phyloP scores from a whole-genome alignment of 345 rosid genomes.

The Eucalyptus curtisii region DNA sequence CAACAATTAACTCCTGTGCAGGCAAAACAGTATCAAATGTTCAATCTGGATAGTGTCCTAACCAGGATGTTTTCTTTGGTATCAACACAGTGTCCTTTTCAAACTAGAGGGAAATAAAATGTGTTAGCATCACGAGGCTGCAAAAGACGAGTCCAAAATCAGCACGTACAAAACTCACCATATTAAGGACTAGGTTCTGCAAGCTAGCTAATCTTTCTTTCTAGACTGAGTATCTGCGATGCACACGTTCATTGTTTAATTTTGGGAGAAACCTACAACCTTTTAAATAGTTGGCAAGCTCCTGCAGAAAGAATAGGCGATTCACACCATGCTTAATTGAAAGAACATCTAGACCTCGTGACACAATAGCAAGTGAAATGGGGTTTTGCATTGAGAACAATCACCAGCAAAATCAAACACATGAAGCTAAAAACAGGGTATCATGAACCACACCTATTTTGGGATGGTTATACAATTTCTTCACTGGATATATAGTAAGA shows the following conservation, averaged over 20 bases:
- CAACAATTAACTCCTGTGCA: constrained; percentile 35
- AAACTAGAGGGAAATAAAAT: constrained; percentile 30
- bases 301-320: constrained; percentile 1
- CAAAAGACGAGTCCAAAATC: background rate
- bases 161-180: constrained; percentile 8
- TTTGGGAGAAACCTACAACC: constrained; percentile 74
- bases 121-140: background rate
- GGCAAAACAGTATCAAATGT: constrained; percentile 41
- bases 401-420: background rate
- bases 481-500: background rate
- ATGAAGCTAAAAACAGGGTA: background rate
- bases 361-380: background rate
- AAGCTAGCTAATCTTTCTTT: constrained; percentile 63
- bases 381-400: background rate
- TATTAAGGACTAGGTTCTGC: constrained; percentile 47
- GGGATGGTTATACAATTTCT: background rate
- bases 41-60: constrained; percentile 77
- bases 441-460: background rate
- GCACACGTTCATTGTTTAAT: constrained; percentile 46
- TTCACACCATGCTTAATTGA: background rate
- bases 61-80: constrained; percentile 84
- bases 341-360: background rate
- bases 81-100: constrained; percentile 63
- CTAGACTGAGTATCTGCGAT: constrained; percentile 45
- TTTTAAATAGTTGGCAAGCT: constrained; percentile 27